Base-by-base conservation (phyloP, 2,329 filamentous ascomycete species). In the Venturia pyrina region DNA sequence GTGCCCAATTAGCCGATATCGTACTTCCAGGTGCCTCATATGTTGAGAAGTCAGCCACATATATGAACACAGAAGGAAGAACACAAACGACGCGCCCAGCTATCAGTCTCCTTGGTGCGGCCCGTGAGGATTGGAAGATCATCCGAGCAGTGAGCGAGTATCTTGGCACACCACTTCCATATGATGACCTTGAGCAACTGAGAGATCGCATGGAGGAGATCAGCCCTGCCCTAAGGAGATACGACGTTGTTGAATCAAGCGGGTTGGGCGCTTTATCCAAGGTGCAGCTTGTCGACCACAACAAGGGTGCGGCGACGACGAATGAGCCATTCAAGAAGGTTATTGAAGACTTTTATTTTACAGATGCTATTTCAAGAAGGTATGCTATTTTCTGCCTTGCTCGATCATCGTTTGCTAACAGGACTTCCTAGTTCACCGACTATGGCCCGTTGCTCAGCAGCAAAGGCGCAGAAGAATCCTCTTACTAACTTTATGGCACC, bases 71-170 rank as follows among this genome's bases (percentile, higher is more conserved):
- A 0, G 95, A 99, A 79, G 95, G 95, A 66, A 90, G 95, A 72
- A 91, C 95, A 28, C 95, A 99, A 80, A 89, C 96, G 82, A 95
- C 90, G 65, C 90, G 95, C 70, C 89, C 91, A 61, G 95, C 95
- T 40, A 96, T 92, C 46, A 90, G 89, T 59, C 83, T 96, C 70
- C 91, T 92, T 32, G 95, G 95, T 67, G 95, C 92, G 64, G 87
- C 93, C 66, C 87, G 95, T 74, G 93, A 95, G 69, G 95, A 99
- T 80, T 99, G 95, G 95, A 99, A 98, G 86, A 98, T 99, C 73
- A 87, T 99, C 71, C 91, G 95, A 69, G 95, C 95, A 21, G 87
- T 85, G 66, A 95, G 90, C 74, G 95, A 98, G 79, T 97, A 96
- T 80, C 83, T 99, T 19, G 91, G 90, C 68, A 87, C 83, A 37